Evolutionary conservation across 345 rosid species (phyloP), one percentile per base, ranked within the genome.

Genomic region (Gossypium bickii): DNA sequence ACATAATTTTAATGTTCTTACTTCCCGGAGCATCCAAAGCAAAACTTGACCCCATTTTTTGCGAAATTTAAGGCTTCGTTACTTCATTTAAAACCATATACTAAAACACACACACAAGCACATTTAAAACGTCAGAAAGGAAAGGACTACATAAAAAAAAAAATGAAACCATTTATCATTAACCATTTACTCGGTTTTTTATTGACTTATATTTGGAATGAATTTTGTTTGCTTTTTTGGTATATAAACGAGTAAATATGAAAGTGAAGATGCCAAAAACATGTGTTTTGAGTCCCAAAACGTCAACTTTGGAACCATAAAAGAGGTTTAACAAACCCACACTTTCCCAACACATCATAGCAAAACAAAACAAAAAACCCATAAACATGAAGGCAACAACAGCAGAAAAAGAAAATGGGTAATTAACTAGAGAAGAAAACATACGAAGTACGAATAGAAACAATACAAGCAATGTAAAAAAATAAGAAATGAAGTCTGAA

Each of bases 241-340:
- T 34, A 34, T 34, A 34, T 4, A 34, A 34, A 34, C n/a, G n/a
- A n/a, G 44, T 25, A 9, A 9, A 49, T 3, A 68, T 25, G 58
- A 48, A 67, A 24, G 55, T 67, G 38, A 47, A 41, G 68, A 25
- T 29, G 8, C 15, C 15, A 51, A 47, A 27, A 55, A 49, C 59
- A 70, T 9, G 41, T 17, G 41, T 20, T 70, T 55, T 9, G 24
- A 70, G 49, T 34, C 47, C 45, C 7, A 27, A 57, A 38, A 3
- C 62, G 57, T 41, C n/a, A 57, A 43, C 53, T 57, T 71, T 38
- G 63, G 65, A 13, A 57, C 20, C 20, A 72, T 57, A 38, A 57
- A 25, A 72, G 20, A 59, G 75, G 49, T 57, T 3, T n/a, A 41
- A n/a, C 10, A 71, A 57, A 20, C 43, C 49, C 58, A 24, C 48